Base-by-base conservation (phyloP, 805 yeast species). In the Maudiozyma serrabonitensis region DNA sequence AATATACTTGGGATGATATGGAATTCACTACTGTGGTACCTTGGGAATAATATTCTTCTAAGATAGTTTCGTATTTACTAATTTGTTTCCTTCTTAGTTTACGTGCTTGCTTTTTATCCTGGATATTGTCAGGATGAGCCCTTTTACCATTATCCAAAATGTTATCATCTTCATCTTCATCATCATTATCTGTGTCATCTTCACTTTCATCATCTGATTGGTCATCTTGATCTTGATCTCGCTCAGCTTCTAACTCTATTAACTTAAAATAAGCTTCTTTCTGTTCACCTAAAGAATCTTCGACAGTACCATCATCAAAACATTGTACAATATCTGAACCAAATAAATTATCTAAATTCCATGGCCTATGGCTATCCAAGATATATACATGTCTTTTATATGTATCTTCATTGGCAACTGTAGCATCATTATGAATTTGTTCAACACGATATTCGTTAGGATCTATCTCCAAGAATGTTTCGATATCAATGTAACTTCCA, bases 311-410 rank as follows among this genome's bases (percentile, higher is more conserved):
- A 63, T 91, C 98, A 61, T 90, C 98, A 52, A 90, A 77, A 65
- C 98, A 90, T 6, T 74, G 75, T 4, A 93, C 79, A 54, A 80
- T 74, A 9, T 80, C 79, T 6, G 91, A 82, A 1, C 95, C 96
- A 72, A 86, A 90, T 44, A 93, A 60, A 62, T 93, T 93, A 63
- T 90, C 96, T 54, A 93, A 70, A 67, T 90, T 90, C 98, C 99
- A 93, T 4, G 99, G 99, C 54, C 98, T 72, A 55, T 86, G 93
- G 3, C 95, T 89, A 67, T 93, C 99, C 49, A 93, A 74, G 11
- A 95, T 78, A 59, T 87, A 95, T 2, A 91, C 76, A 50, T 75
- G 79, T 54, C 93, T 74, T 45, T 69, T 75, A 40, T 75, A 63
- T 43, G 63, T 60, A 34, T 19, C 63, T 35, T 58, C 67, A 35